Percentiles rank a stretch among this genome's conserved stretches.
These are phyloP conservation scores for Colletotrichum graminicola DNA, from an alignment of 2,329 filamentous ascomycete species.

Conservation along the genomic window DNA sequence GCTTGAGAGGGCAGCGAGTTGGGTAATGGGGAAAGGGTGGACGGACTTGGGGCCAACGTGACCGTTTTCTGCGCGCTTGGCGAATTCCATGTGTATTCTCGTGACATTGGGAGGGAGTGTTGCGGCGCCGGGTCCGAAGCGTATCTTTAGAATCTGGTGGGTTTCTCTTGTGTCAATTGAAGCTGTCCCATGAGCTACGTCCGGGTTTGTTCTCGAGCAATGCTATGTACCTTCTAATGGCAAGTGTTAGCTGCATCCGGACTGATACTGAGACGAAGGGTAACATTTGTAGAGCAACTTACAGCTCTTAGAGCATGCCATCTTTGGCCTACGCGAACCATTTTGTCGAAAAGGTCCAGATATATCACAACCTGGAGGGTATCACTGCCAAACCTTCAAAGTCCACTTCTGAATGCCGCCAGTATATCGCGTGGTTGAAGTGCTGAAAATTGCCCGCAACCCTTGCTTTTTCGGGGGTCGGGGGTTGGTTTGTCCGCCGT, in stretches of 20 bases:
- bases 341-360: slow-evolving; percentile 48
- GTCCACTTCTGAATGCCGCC: not conserved
- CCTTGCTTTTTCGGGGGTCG: slow-evolving; percentile 35
- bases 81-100: slow-evolving; percentile 81
- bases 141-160: slow-evolving; percentile 78
- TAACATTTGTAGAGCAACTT: slow-evolving; percentile 52
- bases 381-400: slow-evolving; percentile 12
- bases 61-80: slow-evolving; percentile 70
- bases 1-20: slow-evolving; percentile 44
- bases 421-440: slow-evolving; percentile 32
- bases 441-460: slow-evolving; percentile 42
- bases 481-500: slow-evolving; percentile 32
- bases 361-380: slow-evolving; percentile 17
- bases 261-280: not conserved
- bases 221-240: slow-evolving; percentile 41
- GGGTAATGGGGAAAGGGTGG: slow-evolving; percentile 18
- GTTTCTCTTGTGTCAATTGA: slow-evolving; percentile 46
- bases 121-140: slow-evolving; percentile 85
- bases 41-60: slow-evolving; percentile 80
- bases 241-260: slow-evolving; percentile 29
- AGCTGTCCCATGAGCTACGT: slow-evolving; percentile 4
- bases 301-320: slow-evolving; percentile 81
- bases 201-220: slow-evolving; percentile 14
- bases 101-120: slow-evolving; percentile 82
- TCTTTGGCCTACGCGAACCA: slow-evolving; percentile 64